These are phyloP conservation scores for Flaveria sonorensis DNA, from an alignment of 129 eudicot genomes.

Conservation along the genomic window DNA sequence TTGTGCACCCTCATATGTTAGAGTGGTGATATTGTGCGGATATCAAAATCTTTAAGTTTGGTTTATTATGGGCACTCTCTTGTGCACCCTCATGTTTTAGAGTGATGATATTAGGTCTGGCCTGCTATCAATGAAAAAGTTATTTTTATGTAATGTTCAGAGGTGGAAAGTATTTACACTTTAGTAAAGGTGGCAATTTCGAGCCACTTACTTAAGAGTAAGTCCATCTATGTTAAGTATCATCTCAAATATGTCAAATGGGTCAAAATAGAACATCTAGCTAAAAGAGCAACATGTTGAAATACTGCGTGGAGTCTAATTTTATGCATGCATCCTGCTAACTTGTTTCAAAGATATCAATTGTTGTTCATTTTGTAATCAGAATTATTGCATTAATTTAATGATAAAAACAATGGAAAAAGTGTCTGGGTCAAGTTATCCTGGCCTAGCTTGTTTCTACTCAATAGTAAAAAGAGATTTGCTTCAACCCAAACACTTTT, in stretches of 20 bases:
- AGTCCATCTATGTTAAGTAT: neutral
- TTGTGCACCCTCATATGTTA: neutral
- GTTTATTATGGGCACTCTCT: neutral
- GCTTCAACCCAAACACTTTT: neutral
- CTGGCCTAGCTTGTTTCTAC: neutral
- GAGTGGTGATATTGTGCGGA: neutral
- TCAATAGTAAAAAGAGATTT: neutral
- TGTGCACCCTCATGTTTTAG: neutral
- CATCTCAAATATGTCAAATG: neutral
- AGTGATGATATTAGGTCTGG: neutral
- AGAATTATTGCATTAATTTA: neutral
- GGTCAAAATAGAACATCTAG: neutral
- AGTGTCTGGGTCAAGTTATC: neutral
- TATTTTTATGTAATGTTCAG: neutral
- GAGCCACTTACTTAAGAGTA: neutral
- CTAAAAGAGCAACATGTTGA: neutral
- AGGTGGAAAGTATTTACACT: neutral
- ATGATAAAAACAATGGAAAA: neutral
- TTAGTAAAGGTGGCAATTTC: neutral
- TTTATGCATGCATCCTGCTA: conserved; percentile 4
- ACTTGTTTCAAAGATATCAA: neutral
- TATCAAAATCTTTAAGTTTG: neutral
- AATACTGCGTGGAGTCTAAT: neutral
- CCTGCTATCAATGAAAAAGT: neutral
- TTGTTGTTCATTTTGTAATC: neutral